phyloP scores from a whole-genome alignment of 139 green algal genomes.

The Chlorella sp. region DNA sequence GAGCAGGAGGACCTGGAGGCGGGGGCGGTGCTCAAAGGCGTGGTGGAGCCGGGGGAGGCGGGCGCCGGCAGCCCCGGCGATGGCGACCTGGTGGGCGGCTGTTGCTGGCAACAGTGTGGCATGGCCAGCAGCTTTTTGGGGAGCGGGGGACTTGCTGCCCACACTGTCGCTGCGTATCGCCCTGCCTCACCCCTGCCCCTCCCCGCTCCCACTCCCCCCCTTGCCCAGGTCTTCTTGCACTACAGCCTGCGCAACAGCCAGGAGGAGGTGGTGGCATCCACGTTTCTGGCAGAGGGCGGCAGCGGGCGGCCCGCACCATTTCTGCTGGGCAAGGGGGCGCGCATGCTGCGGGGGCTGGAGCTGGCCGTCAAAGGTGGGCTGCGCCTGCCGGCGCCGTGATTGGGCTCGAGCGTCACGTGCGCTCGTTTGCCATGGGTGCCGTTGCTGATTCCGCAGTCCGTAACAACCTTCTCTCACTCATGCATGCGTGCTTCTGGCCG shows the following conservation, averaged over 20 bases:
- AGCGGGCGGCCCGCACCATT: constrained; percentile 61
- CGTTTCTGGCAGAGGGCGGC: constrained; percentile 56
- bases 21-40: constrained; percentile 35
- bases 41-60: constrained; percentile 17
- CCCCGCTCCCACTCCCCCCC: neutral
- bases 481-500: neutral
- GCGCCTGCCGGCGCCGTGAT: neutral
- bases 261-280: constrained; percentile 61
- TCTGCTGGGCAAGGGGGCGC: constrained; percentile 61
- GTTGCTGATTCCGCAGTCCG: neutral
- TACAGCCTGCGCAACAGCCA: constrained; percentile 21
- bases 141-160: neutral
- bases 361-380: constrained; percentile 64
- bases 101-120: neutral
- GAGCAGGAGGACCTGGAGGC: constrained; percentile 31
- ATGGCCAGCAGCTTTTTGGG: neutral
- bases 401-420: neutral
- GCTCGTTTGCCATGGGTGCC: neutral
- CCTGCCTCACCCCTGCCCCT: neutral
- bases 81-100: constrained; percentile 26
- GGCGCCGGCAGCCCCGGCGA: constrained; percentile 15
- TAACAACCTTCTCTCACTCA: too few species aligned
- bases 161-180: neutral
- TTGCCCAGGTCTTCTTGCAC: constrained; percentile 34
- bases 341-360: constrained; percentile 74